Percentiles rank a stretch among this genome's conserved stretches.
Evolutionary conservation across 1,139 yeast species (phyloP).

Genomic region (Saccharomyces hybrid): DNA sequence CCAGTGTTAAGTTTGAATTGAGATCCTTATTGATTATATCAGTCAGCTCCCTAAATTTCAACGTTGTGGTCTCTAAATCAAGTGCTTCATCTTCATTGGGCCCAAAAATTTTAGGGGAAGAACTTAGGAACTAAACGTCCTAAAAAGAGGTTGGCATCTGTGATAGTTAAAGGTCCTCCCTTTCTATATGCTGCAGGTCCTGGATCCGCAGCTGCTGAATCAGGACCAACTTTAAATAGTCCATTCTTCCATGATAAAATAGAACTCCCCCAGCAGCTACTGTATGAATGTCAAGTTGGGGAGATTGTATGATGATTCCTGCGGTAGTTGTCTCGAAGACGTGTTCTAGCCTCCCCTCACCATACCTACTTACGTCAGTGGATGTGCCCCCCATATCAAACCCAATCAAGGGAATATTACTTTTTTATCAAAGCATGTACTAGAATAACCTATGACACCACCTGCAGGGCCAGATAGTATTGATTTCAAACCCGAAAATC

Average conservation of each 20-base stretch:
- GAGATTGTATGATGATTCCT: constrained; percentile 49
- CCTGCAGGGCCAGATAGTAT: constrained; percentile 58
- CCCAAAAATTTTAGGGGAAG: constrained; percentile 54
- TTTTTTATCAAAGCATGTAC: constrained; percentile 42
- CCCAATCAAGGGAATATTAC: constrained; percentile 43
- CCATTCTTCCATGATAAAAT: constrained; percentile 48
- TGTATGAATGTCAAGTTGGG: constrained; percentile 51
- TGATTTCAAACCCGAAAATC: constrained; percentile 47
- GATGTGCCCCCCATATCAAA: constrained; percentile 62
- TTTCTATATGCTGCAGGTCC: constrained; percentile 56
- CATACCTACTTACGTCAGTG: constrained; percentile 47
- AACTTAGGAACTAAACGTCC: constrained; percentile 49
- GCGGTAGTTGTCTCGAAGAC: constrained; percentile 52
- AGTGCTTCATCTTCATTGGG: constrained; percentile 47
- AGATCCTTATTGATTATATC: constrained; percentile 37
- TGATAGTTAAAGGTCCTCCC: constrained; percentile 52
- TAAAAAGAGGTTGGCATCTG: constrained; percentile 50
- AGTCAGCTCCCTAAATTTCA: constrained; percentile 39
- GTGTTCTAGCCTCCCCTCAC: constrained; percentile 43
- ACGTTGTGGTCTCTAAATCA: constrained; percentile 37
- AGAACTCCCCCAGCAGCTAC: constrained; percentile 58
- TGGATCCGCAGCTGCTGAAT: constrained; percentile 55
- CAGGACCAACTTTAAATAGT: constrained; percentile 51
- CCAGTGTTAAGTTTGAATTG: constrained; percentile 32
- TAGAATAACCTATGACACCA: constrained; percentile 52